Percentiles rank a stretch among this genome's conserved stretches.
phyloP scores from a whole-genome alignment of 768 basidiomycete genomes.

The Trametopsis cervina region DNA sequence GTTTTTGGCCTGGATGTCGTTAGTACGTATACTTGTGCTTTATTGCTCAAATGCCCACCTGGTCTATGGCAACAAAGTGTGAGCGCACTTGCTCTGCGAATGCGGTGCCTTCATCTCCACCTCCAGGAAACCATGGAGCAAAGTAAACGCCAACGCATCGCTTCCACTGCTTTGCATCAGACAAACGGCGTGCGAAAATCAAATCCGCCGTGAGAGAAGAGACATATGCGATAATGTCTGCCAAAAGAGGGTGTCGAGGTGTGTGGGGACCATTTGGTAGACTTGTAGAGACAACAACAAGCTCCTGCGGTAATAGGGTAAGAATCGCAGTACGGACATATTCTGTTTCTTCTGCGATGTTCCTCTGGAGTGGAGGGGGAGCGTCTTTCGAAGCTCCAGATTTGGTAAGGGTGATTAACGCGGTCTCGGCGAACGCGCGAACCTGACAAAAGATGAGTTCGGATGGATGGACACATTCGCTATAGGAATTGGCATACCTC shows the following conservation, averaged over 20 bases:
- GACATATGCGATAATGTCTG: conserved; percentile 59
- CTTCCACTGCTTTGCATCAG: conserved; percentile 51
- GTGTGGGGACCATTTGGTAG: conserved; percentile 44
- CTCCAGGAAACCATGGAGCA: conserved; percentile 52
- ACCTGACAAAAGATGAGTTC: conserved; percentile 37
- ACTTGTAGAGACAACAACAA: conserved; percentile 34
- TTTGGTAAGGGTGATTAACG: conserved; percentile 71
- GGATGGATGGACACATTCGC: conserved; percentile 4
- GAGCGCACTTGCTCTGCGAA: conserved; percentile 61
- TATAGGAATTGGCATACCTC: conserved; percentile 49
- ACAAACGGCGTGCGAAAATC: conserved; percentile 49
- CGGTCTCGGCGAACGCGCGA: conserved; percentile 85
- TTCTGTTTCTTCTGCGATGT: conserved; percentile 57
- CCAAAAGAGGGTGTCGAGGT: conserved; percentile 52
- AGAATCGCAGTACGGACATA: conserved; percentile 50
- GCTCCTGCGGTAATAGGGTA: conserved; percentile 48
- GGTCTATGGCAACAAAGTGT: conserved; percentile 74
- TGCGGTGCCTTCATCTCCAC: conserved; percentile 35
- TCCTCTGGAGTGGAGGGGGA: conserved; percentile 61
- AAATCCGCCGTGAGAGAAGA: conserved; percentile 75
- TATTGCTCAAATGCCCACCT: conserved; percentile 31
- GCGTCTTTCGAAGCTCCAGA: conserved; percentile 77
- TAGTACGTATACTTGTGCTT: background rate
- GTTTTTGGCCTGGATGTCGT: conserved; percentile 51
- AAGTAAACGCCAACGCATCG: conserved; percentile 70